These are phyloP conservation scores for Cytauxzoon felis DNA, from an alignment of 169 alveolate genomes.

Conservation along the genomic window DNA sequence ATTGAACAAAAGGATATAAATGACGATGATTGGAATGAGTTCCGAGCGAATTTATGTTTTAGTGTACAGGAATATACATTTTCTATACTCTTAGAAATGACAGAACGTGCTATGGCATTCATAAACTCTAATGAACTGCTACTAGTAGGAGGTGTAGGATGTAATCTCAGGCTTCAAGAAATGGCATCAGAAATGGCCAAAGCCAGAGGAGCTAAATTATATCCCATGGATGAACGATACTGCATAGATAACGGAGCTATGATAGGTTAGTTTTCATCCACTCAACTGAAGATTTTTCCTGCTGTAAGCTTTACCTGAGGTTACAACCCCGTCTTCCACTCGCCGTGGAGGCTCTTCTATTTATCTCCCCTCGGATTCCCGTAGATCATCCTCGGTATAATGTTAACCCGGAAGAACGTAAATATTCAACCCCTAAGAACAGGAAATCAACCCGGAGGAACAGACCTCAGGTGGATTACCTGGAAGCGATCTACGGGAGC, in stretches of 20 bases:
- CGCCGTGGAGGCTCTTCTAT: too few species aligned
- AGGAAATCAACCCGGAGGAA: too few species aligned
- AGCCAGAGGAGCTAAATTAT: slow-evolving; percentile 92
- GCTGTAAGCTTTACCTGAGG: too few species aligned
- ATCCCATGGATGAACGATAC: slow-evolving; percentile 98
- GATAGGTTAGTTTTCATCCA: too few species aligned
- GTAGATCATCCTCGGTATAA: too few species aligned
- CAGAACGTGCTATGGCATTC: slow-evolving; percentile 98
- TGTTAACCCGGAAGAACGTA: too few species aligned
- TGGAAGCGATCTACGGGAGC: too few species aligned
- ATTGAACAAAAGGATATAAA: slow-evolving; percentile 27
- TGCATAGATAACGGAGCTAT: slow-evolving; percentile 99
- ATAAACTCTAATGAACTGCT: slow-evolving; percentile 85
- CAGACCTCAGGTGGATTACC: too few species aligned
- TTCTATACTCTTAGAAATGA: slow-evolving; percentile 96
- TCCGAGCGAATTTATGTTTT: slow-evolving; percentile 77
- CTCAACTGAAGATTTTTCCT: too few species aligned
- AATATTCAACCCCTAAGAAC: too few species aligned
- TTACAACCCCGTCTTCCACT: too few species aligned
- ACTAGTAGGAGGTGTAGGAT: slow-evolving; percentile 99
- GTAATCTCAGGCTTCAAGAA: slow-evolving; percentile 92
- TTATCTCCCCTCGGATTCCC: too few species aligned
- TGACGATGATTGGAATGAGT: slow-evolving; percentile 13
- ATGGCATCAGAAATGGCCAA: slow-evolving; percentile 91
- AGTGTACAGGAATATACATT: slow-evolving; percentile 94